phyloP scores from a whole-genome alignment of 108 stramenopile species.

The Skeletonema costatum region DNA sequence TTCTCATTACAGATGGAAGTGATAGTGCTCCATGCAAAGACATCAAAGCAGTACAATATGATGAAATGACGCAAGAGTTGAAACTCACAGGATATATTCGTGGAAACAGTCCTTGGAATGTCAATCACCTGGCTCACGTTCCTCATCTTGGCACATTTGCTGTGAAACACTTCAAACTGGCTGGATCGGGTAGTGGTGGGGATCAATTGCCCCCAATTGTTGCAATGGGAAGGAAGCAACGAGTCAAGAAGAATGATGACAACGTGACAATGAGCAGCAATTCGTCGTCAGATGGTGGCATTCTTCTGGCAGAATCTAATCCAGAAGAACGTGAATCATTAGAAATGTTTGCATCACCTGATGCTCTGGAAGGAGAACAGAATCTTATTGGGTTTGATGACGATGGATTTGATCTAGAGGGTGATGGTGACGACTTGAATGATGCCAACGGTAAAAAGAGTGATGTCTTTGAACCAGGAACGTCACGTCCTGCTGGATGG shows the following conservation, averaged over 20 bases:
- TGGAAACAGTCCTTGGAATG: conserved; percentile 83
- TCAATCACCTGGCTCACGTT: conserved; percentile 87
- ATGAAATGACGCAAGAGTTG: conserved; percentile 59
- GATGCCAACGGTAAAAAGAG: conserved; percentile 32
- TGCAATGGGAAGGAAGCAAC: conserved; percentile 35
- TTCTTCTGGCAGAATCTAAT: conserved; percentile 50
- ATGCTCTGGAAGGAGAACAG: conserved; percentile 96
- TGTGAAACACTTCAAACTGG: conserved; percentile 54
- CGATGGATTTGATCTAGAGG: conserved; percentile 45
- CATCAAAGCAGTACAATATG: conserved; percentile 50
- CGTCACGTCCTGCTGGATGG: conserved; percentile 87
- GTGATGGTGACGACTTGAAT: conserved; percentile 48
- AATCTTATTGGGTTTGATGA: conserved; percentile 98
- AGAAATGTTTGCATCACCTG: conserved; percentile 90
- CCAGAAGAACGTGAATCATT: conserved; percentile 71
- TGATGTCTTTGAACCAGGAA: conserved; percentile 47
- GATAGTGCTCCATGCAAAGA: conserved; percentile 10
- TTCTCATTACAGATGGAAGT: conserved; percentile 64
- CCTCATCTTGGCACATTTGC: conserved; percentile 90
- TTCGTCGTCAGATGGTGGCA: not conserved
- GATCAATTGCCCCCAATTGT: conserved; percentile 41
- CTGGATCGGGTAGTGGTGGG: not conserved
- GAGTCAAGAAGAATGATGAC: conserved; percentile 21
- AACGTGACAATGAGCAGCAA: conserved; percentile 36
- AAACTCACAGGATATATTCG: conserved; percentile 90